Base-by-base conservation (phyloP, 1,284 basidiomycete genomes). In the Golubevia sp. region DNA sequence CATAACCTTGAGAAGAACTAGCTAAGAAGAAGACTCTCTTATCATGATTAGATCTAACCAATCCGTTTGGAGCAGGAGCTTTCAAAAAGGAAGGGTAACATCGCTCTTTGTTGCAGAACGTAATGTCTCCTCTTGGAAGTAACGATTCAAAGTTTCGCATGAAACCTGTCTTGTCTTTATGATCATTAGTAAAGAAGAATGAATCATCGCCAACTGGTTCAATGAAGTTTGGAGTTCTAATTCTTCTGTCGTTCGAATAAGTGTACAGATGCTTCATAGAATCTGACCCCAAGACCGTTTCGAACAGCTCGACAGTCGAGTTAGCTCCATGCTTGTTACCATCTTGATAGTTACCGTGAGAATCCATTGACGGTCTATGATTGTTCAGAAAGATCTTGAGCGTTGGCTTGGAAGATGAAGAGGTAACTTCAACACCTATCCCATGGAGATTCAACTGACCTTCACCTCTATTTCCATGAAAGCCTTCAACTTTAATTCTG, bases 161-260 rank as follows among this genome's bases (percentile, higher is more conserved):
- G 0, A 38, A 59, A 1, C 74, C 71, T 3, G 51, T 56, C 55
- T 78, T 78, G 52, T 51, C 21, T 23, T 50, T 53, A 63, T 79
- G 74, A 53, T 79, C 76, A 53, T 79, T 79, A 50, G 70, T 75
- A 49, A 74, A 71, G 26, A 74, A 59, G 55, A 79, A 79, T 27
- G 63, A 68, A 63, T 76, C 73, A n/a, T 72, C 66, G n/a, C 70
- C 73, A 2, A 64, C 57, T 2, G 75, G 67, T 0, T 66, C 70
- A 11, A 76, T 68, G 11, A 66, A 59, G 59, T 79, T 79, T n/a
- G 76, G 76, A 1, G 76, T 79, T n/a, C 61, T 56, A 51, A 78
- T 75, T 55, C 53, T 7, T 2, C 66, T 64, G 3, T 65, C 61
- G 51, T 65, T 38, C 2, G 59, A 59, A 57, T 68, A 76, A 15